Base-by-base conservation (phyloP, 2,329 filamentous ascomycete genomes). In the Phialophora chinensis region DNA sequence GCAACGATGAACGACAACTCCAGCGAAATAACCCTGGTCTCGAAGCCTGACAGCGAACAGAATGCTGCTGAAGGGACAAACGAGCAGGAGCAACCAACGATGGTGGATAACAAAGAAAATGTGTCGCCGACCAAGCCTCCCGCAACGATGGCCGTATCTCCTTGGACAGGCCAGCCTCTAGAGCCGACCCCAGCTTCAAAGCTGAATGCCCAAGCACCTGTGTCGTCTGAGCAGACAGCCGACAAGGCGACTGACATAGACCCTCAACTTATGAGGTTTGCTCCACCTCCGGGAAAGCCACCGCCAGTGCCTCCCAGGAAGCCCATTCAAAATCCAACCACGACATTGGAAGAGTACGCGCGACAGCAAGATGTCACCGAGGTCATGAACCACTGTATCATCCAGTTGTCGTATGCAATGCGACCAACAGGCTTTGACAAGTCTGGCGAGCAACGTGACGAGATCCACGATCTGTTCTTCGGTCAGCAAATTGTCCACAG, bases 351-450 rank as follows among this genome's bases (percentile, higher is more conserved):
- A 42, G 81, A 84, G 72, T 81, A 85, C 50, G 85, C 85, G 20
- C 85, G 92, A 38, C 95, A 99, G 75, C 93, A 99, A 79, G 95
- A 99, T 78, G 94, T 97, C 4, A 93, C 93, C 12, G 95, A 99
- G 78, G 94, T 97, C 54, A 93, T 97, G 81, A 92, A 92, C 66
- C 95, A 94, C 73, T 91, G 97, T 29, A 87, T 97, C 66, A 93
- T 94, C 74, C 90, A 95, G 59, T 83, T 97, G n/a, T 91, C 95
- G 74, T 93, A 91, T 60, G 93, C 94, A 2, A 93, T 98, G 74
- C 88, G 86, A 65, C 86, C 92, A 5, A 85, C 85, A n/a, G 86
- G 85, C 3, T 81, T 86, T 38, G 87, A 91, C 65, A 79, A 84
- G 6, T 85, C 88, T 53, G 90, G 90, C 2, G 90, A 96, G 70